phyloP scores from a whole-genome alignment of 768 basidiomycete species.

The Leccinum obscurum region DNA sequence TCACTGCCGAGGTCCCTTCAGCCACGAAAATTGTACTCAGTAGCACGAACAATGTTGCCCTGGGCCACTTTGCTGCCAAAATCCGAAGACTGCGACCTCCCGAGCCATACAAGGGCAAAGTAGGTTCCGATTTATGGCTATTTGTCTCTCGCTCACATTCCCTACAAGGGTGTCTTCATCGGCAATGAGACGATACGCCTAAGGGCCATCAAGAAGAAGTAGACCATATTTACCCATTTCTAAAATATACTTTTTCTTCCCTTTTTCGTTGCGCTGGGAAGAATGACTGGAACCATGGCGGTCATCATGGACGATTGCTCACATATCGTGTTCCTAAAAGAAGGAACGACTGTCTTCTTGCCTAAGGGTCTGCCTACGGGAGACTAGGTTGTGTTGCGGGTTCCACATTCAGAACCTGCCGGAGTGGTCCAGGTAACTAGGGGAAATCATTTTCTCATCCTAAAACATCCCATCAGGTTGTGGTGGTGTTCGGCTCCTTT shows the following conservation, averaged over 20 bases:
- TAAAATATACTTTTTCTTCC: slow-evolving; percentile 6
- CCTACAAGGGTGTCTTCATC: slow-evolving; percentile 81
- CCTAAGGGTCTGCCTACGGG: too few relatives aligned
- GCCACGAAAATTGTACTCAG: slow-evolving; percentile 82
- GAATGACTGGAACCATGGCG: not conserved
- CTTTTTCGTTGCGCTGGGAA: not conserved
- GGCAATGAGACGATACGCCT: slow-evolving; percentile 91
- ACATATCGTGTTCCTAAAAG: too few relatives aligned
- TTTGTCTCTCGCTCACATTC: slow-evolving; percentile 5
- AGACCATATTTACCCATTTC: slow-evolving; percentile 35
- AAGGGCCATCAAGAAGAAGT: slow-evolving; percentile 95
- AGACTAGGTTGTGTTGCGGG: too few relatives aligned
- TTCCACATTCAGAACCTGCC: not conserved
- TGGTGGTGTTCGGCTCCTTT: not conserved
- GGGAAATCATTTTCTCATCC: not conserved
- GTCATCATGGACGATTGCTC: not conserved
- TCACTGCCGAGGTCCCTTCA: slow-evolving; percentile 75
- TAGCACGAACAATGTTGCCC: slow-evolving; percentile 84
- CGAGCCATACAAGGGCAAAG: slow-evolving; percentile 98
- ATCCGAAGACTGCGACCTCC: slow-evolving; percentile 84
- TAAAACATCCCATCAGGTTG: not conserved
- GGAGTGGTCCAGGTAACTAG: too few relatives aligned
- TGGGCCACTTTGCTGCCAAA: slow-evolving; percentile 87
- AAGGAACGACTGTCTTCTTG: too few relatives aligned
- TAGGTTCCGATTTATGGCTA: slow-evolving; percentile 38